These are phyloP conservation scores for Tricholoma flavovirens DNA, from an alignment of 768 basidiomycete species.

Conservation along the genomic window DNA sequence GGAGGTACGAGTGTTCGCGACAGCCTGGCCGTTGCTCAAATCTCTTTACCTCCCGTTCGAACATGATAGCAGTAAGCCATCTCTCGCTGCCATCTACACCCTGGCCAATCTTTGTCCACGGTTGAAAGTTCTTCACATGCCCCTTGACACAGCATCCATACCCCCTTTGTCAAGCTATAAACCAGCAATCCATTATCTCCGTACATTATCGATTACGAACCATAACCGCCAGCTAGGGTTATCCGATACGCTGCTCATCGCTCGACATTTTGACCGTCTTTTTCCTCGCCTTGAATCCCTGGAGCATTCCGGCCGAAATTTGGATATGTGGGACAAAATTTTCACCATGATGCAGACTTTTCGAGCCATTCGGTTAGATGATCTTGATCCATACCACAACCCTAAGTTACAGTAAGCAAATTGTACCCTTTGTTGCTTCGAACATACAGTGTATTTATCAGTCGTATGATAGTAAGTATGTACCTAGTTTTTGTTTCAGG, in stretches of 20 bases:
- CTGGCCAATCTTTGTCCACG: background rate
- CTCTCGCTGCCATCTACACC: background rate
- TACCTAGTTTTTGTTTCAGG: too few relatives aligned
- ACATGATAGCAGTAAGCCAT: background rate
- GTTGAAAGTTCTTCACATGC: background rate
- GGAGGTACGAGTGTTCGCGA: background rate
- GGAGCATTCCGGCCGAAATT: background rate
- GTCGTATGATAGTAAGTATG: too few relatives aligned
- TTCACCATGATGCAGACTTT: background rate
- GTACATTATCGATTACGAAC: background rate
- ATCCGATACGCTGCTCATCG: background rate
- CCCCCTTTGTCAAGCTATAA: background rate
- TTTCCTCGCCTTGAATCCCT: background rate
- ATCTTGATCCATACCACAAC: background rate
- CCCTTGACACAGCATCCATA: background rate
- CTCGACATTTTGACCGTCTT: slow-evolving; percentile 1
- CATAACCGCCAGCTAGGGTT: background rate
- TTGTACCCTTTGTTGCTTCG: too few relatives aligned
- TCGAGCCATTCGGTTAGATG: background rate
- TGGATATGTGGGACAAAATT: background rate
- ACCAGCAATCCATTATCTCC: background rate
- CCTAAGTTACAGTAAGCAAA: background rate
- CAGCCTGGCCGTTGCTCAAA: slow-evolving; percentile 1
- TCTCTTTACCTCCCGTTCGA: slow-evolving; percentile 1
- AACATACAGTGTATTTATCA: too few relatives aligned